Conservation (phyloP, 352 stramenopile genomes). For the Phytopythium chamaehyphon region DNA sequence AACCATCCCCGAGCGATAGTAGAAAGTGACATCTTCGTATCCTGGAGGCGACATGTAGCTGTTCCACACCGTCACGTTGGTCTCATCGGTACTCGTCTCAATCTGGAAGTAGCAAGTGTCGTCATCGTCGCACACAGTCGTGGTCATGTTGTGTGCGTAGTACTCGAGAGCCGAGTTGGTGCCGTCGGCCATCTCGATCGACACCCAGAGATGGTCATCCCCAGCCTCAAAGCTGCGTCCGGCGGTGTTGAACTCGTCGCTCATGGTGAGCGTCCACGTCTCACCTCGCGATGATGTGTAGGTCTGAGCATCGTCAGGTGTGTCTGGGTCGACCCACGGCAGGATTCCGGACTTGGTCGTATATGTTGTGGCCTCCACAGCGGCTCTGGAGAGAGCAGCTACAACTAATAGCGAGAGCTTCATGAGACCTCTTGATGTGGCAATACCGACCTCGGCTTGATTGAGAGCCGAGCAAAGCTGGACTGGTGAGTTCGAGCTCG, state of each 20-base stretch:
- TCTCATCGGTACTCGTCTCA: constrained; percentile 24
- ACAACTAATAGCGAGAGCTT: no score
- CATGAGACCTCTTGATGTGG: constrained; percentile 17
- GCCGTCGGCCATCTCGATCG: constrained; percentile 22
- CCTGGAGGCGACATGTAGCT: constrained; percentile 18
- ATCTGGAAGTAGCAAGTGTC: constrained; percentile 29
- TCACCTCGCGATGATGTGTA: constrained; percentile 18
- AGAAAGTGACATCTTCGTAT: constrained; percentile 20
- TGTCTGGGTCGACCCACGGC: constrained; percentile 20
- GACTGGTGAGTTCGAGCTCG: no score
- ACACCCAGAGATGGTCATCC: constrained; percentile 88
- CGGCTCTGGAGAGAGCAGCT: no score
- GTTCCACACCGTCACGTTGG: constrained; percentile 48
- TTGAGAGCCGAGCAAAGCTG: no score
- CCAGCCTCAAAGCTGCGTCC: constrained; percentile 62
- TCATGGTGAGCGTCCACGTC: constrained; percentile 67
- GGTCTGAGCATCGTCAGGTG: constrained; percentile 7
- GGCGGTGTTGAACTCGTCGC: constrained; percentile 87
- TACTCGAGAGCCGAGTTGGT: constrained; percentile 83
- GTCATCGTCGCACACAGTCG: constrained; percentile 32
- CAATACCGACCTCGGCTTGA: constrained; percentile 9
- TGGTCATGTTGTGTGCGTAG: constrained; percentile 77
- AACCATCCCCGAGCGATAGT: constrained; percentile 34
- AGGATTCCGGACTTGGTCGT: constrained; percentile 14
- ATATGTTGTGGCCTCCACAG: neutral